These are phyloP conservation scores for Penicillium oxalicum DNA, from an alignment of 2,329 filamentous ascomycete species.

Conservation along the genomic window DNA sequence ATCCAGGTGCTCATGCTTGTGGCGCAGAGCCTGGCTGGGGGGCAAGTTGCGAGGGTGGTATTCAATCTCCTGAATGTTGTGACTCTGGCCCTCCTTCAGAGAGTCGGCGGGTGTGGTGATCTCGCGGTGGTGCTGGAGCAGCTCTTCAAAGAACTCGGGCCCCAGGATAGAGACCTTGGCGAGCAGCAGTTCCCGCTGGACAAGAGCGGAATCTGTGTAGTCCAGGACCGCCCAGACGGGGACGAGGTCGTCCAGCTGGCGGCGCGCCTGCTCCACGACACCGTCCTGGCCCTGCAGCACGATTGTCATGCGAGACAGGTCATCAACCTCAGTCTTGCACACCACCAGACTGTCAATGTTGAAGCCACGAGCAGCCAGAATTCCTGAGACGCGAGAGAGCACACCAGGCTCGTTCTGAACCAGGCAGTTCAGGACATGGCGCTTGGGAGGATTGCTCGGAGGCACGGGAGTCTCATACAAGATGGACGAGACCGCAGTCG, in stretches of 20 bases:
- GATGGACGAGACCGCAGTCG: conserved; percentile 93
- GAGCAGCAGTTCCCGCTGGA: conserved; percentile 90
- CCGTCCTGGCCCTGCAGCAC: conserved; percentile 94
- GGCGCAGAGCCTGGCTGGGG: conserved; percentile 78
- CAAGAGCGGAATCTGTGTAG: conserved; percentile 85
- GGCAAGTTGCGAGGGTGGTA: conserved; percentile 88
- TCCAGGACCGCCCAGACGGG: conserved; percentile 98
- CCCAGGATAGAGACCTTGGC: conserved; percentile 96
- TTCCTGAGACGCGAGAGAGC: conserved; percentile 90
- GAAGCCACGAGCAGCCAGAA: conserved; percentile 91
- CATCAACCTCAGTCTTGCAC: conserved; percentile 94
- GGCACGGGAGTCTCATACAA: conserved; percentile 95
- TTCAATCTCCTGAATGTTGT: conserved; percentile 44
- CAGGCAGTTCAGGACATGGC: conserved; percentile 94
- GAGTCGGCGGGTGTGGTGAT: conserved; percentile 56
- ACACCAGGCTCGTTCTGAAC: conserved; percentile 99
- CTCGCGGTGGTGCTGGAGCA: conserved; percentile 90
- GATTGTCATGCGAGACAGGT: conserved; percentile 97
- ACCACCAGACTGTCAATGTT: conserved; percentile 98
- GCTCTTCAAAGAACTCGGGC: conserved; percentile 96
- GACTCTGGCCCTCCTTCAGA: conserved; percentile 21
- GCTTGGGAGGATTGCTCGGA: conserved; percentile 76
- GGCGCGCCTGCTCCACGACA: conserved; percentile 91
- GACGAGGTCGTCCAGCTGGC: conserved; percentile 92
- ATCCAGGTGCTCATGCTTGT: conserved; percentile 96